Evolutionary conservation across 179 eudicot species (phyloP), one percentile per base, ranked within the genome.

Genomic region (Amaranthus tricolor): DNA sequence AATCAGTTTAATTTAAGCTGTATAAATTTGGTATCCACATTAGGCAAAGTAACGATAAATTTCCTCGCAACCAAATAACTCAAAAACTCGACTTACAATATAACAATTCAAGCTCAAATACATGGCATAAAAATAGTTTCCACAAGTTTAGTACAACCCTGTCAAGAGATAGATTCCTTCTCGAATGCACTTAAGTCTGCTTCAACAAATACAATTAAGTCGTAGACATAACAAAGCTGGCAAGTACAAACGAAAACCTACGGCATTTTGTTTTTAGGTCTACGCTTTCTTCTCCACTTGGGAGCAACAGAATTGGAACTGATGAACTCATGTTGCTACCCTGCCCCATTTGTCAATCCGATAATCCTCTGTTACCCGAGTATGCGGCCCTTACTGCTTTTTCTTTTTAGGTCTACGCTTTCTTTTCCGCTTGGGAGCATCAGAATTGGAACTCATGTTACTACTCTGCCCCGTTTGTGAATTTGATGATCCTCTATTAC

Each of bases 371-470:
- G 21, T 83, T 89, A 71, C 75, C 79, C 24, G 87, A 89, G 43
- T 83, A 77, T 40, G 88, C 21, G 62, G 79, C 75, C 55, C 72
- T 76, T 31, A 31, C 40, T 85, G 87, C 70, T 81, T 93, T 76
- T 86, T 92, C 91, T 95, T 95, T 87, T 92, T 94, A 44, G 96
- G 96, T 78, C 98, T 86, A 84, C 99, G 90, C 88, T 93, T 95
- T 75, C 97, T 89, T 68, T 79, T 78, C 21, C 91, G 91, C 74
- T 91, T 95, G 59, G 81, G 87, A 50, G 97, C 97, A 79, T 95
- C 99, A 19, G 98, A 95, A 79, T 88, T 93, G 73, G 98, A 93
- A 81, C 97, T 95, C 76, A 93, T 54, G 73, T 87, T 93, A 82
- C 94, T 88, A 75, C 91, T 89, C 77, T 91, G 91, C 45, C 97